These are phyloP conservation scores for Trifolium subterraneum DNA, from an alignment of 306 rosid species.

Conservation along the genomic window DNA sequence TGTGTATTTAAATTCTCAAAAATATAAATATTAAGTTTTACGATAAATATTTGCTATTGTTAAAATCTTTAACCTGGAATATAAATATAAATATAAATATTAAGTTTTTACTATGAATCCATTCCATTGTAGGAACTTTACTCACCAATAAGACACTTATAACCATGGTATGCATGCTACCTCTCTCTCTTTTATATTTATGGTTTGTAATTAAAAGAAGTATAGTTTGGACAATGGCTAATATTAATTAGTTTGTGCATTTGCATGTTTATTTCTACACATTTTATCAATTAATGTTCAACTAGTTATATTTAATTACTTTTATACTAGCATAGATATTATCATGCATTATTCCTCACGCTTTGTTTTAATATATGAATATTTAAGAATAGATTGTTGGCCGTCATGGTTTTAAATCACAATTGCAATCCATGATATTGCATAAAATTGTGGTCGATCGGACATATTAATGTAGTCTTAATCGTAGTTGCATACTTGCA, in stretches of 20 bases:
- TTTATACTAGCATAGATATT: neutral
- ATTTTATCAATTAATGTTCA: neutral
- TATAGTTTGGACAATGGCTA: neutral
- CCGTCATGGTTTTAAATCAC: neutral
- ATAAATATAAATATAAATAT: too few species aligned
- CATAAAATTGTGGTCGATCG: too few species aligned
- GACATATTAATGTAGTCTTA: too few species aligned
- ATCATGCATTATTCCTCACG: neutral
- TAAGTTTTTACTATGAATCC: neutral
- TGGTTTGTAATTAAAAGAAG: neutral
- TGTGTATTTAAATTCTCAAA: too few species aligned
- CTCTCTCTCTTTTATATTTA: neutral
- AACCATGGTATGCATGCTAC: slow-evolving; percentile 48
- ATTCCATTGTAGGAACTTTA: slow-evolving; percentile 13
- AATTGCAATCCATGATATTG: neutral
- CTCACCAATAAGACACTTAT: slow-evolving; percentile 16
- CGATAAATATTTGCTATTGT: too few species aligned
- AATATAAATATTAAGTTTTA: too few species aligned
- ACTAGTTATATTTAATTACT: neutral
- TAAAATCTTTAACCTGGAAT: too few species aligned
- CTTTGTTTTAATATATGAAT: neutral
- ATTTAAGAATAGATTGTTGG: neutral
- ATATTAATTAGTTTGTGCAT: neutral
- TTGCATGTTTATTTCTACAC: too few species aligned
- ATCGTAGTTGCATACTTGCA: too few species aligned